Evolutionary conservation across 257 asterid species (phyloP), one percentile per base, ranked within the genome.

Genomic region (Solanum peruvianum): DNA sequence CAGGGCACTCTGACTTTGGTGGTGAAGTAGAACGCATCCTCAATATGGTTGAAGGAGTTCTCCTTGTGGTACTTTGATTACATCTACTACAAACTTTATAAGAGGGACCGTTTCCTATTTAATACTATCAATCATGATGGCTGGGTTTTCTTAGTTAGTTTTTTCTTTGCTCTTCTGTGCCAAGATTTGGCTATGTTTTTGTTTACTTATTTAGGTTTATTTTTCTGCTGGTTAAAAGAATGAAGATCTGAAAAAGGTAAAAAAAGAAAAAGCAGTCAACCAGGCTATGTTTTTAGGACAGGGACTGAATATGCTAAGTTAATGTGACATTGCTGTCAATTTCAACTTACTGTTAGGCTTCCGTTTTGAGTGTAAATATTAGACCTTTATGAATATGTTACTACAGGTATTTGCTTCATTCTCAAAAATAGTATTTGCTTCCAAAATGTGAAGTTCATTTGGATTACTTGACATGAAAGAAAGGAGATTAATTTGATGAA

Each of bases 1-100:
- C 99, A 10, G 99, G 99, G 27, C 99, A 97, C 87, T 97, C 99
- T 84, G 99, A 97, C 93, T 97, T 97, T 92, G 99, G 99, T 87
- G 99, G 99, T 66, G 99, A 97, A 92, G 99, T 96, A 72, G 99
- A 97, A 87, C 97, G 99, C 78, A 96, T 97, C 92, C 99, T 97
- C 90, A 97, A 96, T 92, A 97, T 97, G 99, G 99, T 97, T 85
- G 99, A 97, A 91, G 99, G 99, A 91, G 96, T 97, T 90, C 98
- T 97, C 56, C 89, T 97, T 91, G 99, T 97, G 99, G 99, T 97
- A 94, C 89, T 73, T 75, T 66, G 41, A 45, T 25, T 78, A 78
- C 41, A 39, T 18, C 29, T 37, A 35, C 49, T 37, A 72, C 27
- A 72, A 72, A 37, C 27, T 20, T 37, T 72, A 72, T 72, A 35